Conservation (phyloP, 83 land plant species). For the Picea mariana region DNA sequence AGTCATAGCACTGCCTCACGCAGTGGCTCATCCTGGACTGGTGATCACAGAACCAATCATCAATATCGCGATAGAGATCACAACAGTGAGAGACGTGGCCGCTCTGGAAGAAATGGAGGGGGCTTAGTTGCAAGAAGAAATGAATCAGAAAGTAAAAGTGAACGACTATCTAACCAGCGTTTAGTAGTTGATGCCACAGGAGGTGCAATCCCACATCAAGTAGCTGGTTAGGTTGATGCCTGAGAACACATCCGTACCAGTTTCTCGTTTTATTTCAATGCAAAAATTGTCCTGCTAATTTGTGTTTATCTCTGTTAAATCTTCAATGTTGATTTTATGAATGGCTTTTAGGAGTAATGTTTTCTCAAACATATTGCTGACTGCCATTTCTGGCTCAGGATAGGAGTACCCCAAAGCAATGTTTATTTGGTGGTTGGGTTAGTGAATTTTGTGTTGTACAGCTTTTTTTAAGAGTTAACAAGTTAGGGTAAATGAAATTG, state of each 20-base stretch:
- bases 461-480: constrained; percentile 9
- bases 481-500: constrained; percentile 4
- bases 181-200: constrained; percentile 12
- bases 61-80: too few species aligned
- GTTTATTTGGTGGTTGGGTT: constrained; percentile 8
- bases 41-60: too few species aligned
- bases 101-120: too few species aligned
- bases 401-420: constrained; percentile 5
- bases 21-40: too few species aligned
- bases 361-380: not conserved
- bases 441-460: constrained; percentile 11
- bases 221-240: constrained; percentile 8
- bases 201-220: constrained; percentile 11
- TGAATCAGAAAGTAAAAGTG: too few species aligned
- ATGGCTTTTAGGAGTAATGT: not conserved
- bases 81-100: too few species aligned
- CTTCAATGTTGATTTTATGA: not conserved
- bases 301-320: constrained; percentile 1
- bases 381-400: constrained; percentile 12
- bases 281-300: not conserved
- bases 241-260: not conserved
- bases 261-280: constrained; percentile 7
- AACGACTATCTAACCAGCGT: too few species aligned
- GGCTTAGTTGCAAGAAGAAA: too few species aligned
- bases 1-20: too few species aligned